These are phyloP conservation scores for Mycotypha africana DNA, from an alignment of 371 early-diverging fungal species.

Conservation along the genomic window DNA sequence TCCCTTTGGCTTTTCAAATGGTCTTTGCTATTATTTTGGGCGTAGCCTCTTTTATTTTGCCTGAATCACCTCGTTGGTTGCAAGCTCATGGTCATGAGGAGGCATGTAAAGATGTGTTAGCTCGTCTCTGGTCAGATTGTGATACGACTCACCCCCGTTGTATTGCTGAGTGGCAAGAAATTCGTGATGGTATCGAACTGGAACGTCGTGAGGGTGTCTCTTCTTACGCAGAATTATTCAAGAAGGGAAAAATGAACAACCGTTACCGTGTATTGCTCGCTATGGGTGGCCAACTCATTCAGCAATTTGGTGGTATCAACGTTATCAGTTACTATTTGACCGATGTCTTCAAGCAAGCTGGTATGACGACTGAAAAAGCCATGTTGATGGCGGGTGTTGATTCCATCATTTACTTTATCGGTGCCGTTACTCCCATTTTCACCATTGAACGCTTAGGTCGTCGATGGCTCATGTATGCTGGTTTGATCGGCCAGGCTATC, in stretches of 20 bases:
- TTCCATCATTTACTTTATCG: slow-evolving; percentile 31
- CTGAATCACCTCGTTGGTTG: slow-evolving; percentile 58
- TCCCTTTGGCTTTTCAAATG: slow-evolving; percentile 48
- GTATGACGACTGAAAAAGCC: slow-evolving; percentile 18
- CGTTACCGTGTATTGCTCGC: slow-evolving; percentile 37
- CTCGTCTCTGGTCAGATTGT: slow-evolving; percentile 30
- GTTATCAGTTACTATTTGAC: slow-evolving; percentile 35
- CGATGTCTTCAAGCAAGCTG: slow-evolving; percentile 31
- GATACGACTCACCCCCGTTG: slow-evolving; percentile 24
- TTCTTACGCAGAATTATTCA: slow-evolving; percentile 35
- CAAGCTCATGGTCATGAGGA: slow-evolving; percentile 33
- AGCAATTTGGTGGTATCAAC: slow-evolving; percentile 43
- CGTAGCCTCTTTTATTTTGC: slow-evolving; percentile 38
- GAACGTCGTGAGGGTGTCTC: slow-evolving; percentile 35
- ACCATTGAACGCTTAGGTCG: slow-evolving; percentile 21
- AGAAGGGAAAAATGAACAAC: slow-evolving; percentile 35
- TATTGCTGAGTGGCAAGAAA: slow-evolving; percentile 34
- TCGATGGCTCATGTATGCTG: slow-evolving; percentile 19
- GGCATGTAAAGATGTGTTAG: slow-evolving; percentile 33
- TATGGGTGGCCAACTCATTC: slow-evolving; percentile 38
- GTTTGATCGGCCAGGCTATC: slow-evolving; percentile 16
- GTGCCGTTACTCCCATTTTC: slow-evolving; percentile 27
- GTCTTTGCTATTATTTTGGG: slow-evolving; percentile 42
- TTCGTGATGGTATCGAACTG: slow-evolving; percentile 29
- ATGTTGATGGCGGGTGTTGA: slow-evolving; percentile 35